Conservation (phyloP, 2,329 filamentous ascomycete genomes). For the Talaromyces sp. region DNA sequence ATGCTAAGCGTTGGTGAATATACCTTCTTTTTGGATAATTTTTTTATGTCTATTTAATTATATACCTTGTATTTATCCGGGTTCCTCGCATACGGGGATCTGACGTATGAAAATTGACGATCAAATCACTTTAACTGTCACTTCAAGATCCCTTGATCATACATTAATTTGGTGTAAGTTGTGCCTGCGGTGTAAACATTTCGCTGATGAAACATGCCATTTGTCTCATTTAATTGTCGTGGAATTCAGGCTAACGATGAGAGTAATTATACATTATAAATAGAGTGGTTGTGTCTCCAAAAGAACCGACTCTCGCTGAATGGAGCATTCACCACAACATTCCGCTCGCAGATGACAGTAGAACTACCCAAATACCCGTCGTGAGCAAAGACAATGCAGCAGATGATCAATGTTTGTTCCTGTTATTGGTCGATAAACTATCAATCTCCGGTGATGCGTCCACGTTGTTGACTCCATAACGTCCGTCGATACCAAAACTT, state of each 20-base stretch:
- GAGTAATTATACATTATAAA: conserved; percentile 1
- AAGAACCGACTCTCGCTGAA: not conserved
- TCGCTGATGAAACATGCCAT: too few species aligned
- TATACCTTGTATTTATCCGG: not conserved
- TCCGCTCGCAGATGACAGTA: not conserved
- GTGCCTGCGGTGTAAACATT: too few species aligned
- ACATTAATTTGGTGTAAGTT: too few species aligned
- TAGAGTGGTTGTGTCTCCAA: not conserved
- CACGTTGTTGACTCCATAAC: not conserved
- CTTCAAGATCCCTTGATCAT: not conserved
- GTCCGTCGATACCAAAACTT: not conserved
- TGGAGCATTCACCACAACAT: not conserved
- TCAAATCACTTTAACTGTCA: not conserved
- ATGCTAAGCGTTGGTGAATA: not conserved
- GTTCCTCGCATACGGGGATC: not conserved
- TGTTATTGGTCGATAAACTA: not conserved
- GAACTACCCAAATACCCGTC: too few species aligned
- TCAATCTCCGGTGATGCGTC: not conserved
- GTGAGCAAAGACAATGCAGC: not conserved
- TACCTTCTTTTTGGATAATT: not conserved
- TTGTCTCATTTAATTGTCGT: too few species aligned
- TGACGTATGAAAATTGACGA: not conserved
- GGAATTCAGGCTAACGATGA: not conserved
- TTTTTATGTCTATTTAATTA: not conserved
- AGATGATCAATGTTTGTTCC: not conserved